Evolutionary conservation across 257 asterid species (phyloP), one percentile per base, ranked within the genome.

Genomic region (Fraxinus americana): DNA sequence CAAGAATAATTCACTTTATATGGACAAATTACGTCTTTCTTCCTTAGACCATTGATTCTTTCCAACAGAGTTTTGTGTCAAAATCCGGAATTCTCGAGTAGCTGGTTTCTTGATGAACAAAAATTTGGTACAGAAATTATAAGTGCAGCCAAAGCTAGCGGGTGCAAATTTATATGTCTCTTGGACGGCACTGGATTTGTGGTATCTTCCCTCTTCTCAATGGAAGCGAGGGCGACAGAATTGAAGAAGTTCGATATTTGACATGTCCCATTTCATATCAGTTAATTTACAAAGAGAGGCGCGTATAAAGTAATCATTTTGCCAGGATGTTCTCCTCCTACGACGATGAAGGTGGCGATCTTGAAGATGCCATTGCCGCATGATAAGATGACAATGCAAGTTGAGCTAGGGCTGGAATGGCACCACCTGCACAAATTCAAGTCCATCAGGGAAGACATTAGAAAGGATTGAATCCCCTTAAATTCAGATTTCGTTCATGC

Each of bases 361-460:
- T 79, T 39, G 91, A 85, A 32, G 97, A 84, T 76, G 95, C 82
- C 72, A 86, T 63, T 7, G 83, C 82, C 13, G 97, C 91, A 65
- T 90, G 96, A 83, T 90, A 94, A 38, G 98, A 94, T 70, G 98
- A 91, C 67, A 96, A 92, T 75, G 91, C 95, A 76, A 94, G 92
- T 88, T 91, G 98, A 68, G 96, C 88, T 36, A 89, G 79, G 27
- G 98, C 98, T 63, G 98, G 97, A 88, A 91, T 81, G n/a, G 97
- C 88, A 79, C 98, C 98, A 86, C 98, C 98, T 92, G 84, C 82
- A 85, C 39, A 72, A 67, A 80, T 84, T 72, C 19, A 80, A 61
- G 73, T 38, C 66, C 86, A 41, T 13, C 34, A 32, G 21, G 72
- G 67, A 41, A 68, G 19, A 70, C 38, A 59, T 71, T 72, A 50